Base-by-base conservation (phyloP, 2,329 filamentous ascomycete genomes). In the Aquanectria penicillioides region DNA sequence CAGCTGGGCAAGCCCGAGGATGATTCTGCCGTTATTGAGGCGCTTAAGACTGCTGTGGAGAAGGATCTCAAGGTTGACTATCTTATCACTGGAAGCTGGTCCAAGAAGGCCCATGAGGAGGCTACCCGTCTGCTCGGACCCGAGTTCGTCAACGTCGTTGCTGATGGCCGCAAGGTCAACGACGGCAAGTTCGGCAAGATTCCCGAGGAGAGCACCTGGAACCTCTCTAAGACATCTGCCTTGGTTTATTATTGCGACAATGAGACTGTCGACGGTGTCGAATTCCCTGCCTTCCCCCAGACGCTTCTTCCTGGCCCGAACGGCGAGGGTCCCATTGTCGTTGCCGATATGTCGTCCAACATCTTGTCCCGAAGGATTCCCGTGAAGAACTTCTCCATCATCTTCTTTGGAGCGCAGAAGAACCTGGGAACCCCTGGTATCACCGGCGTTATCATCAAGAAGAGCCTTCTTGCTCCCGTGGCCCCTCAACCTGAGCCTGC, bases 361-460 rank as follows among this genome's bases (percentile, higher is more conserved):
- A 97, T 98, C 73, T 87, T 98, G 48, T 93, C 92, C 41, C 83
- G 93, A 37, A 85, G 83, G 62, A 85, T 97, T 20, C 89, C 94
- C 28, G 85, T 96, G 43, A 82, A 81, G 66, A 94, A 95, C 72
- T 97, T 90, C 77, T 90, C 89, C 1, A 81, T 90, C 66, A 90
- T 98, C 72, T 97, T 97, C 79, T 96, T 93, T 62, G 93, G 94
- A 41, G 93, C 94, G 0, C 94, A 97, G 75, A 97, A 98, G 86
- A 97, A 98, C 77, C 84, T 97, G 10, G 94, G 94, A 23, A 87
- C 86, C 3, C 89, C 94, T 1, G 94, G 94, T 58, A 86, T 98
- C 59, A 95, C 94, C 6, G 91, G 97, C 23, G 89, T 91, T 12
- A 89, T 97, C 44, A 83, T 98, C 71, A 90, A 89, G 73, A 97